Evolutionary conservation across 257 asterid species (phyloP).

Genomic region (Solanum ossicruentum): DNA sequence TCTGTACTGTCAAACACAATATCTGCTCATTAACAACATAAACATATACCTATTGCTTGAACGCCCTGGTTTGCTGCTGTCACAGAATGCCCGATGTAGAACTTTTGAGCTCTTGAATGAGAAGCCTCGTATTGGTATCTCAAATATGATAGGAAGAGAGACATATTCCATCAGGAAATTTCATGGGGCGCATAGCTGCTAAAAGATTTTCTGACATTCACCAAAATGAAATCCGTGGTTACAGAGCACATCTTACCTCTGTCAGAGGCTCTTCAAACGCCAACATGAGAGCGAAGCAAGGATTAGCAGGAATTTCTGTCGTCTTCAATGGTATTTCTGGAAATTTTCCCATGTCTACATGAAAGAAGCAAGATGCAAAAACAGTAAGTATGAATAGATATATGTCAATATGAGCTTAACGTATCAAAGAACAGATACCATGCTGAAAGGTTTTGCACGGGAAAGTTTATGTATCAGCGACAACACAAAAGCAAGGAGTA

Average conservation of each 20-base stretch:
- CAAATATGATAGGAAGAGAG: constrained; percentile 10
- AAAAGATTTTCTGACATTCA: not conserved
- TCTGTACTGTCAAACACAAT: not conserved
- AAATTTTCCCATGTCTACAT: constrained; percentile 5
- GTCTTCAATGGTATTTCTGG: constrained; percentile 38
- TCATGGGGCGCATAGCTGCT: not conserved
- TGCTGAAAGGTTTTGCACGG: not conserved
- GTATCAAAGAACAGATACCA: not conserved
- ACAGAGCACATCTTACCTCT: constrained; percentile 31
- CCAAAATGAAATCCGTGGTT: not conserved
- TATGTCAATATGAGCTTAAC: not conserved
- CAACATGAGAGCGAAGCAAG: constrained; percentile 78
- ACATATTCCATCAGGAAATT: not conserved
- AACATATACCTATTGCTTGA: constrained; percentile 35
- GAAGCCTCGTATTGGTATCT: constrained; percentile 63
- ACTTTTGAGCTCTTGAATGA: constrained; percentile 60
- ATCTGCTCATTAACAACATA: not conserved
- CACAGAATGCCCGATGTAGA: constrained; percentile 67
- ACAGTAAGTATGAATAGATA: not conserved
- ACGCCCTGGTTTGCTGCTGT: constrained; percentile 87
- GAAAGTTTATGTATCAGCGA: not conserved
- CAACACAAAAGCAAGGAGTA: not conserved
- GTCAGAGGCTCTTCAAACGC: constrained; percentile 72
- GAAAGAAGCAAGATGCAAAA: not conserved
- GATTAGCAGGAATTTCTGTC: constrained; percentile 50